Conservation (phyloP, 2,329 filamentous ascomycete genomes). For the Cadophora luteo-olivacea region DNA sequence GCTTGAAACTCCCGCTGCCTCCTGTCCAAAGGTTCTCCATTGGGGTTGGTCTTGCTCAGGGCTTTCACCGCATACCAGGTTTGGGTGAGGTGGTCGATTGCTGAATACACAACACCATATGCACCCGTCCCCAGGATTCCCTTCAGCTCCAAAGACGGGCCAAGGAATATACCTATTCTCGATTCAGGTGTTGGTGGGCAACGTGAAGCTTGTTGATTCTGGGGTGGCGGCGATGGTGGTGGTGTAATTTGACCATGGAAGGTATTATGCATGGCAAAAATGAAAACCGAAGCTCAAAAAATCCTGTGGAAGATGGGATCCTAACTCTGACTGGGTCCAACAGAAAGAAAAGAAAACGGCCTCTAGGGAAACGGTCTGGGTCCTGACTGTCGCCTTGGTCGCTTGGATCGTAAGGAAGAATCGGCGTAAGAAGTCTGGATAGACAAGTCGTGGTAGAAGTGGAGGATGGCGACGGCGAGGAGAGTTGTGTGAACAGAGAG, state of each 20-base stretch:
- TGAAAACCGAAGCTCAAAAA: constrained; percentile 33
- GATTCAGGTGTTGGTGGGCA: constrained; percentile 70
- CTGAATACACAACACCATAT: constrained; percentile 94
- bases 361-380: constrained; percentile 20
- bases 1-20: constrained; percentile 91
- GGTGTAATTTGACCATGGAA: constrained; percentile 37
- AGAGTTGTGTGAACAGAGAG: constrained; percentile 28
- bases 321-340: constrained; percentile 29
- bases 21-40: constrained; percentile 75
- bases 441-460: constrained; percentile 26
- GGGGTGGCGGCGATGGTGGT: constrained; percentile 37
- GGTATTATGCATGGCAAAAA: constrained; percentile 42
- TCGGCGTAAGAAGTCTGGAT: constrained; percentile 27
- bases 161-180: constrained; percentile 82
- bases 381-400: constrained; percentile 20
- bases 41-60: constrained; percentile 84
- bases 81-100: constrained; percentile 74
- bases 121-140: constrained; percentile 90
- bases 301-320: constrained; percentile 29
- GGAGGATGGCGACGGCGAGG: constrained; percentile 32
- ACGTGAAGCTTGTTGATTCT: constrained; percentile 21
- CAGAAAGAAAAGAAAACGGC: constrained; percentile 39
- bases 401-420: constrained; percentile 15
- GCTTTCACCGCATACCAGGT: constrained; percentile 94
- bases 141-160: constrained; percentile 72